phyloP scores from a whole-genome alignment of 768 basidiomycete genomes.

The Cystofilobasidium ferigula region DNA sequence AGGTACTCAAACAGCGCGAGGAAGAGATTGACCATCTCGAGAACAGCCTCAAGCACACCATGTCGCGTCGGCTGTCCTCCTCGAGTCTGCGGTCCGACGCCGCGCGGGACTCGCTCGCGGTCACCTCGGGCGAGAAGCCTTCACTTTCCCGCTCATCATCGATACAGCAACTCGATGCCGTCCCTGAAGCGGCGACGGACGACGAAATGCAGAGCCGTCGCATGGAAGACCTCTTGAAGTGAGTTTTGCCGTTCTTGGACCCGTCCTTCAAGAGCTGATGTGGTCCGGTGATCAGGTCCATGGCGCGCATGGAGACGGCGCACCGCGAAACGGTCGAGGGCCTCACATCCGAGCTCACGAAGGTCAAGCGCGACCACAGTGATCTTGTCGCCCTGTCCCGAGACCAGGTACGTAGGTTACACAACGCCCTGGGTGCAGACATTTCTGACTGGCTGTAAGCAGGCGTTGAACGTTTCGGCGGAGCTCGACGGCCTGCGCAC shows the following conservation, averaged over 20 bases:
- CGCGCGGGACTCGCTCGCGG: background rate
- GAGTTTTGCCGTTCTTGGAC: constrained; percentile 33
- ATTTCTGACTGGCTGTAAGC: no score
- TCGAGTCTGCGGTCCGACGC: constrained; percentile 15
- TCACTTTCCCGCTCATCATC: background rate
- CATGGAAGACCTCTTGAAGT: constrained; percentile 88
- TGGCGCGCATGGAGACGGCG: constrained; percentile 91
- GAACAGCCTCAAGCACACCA: constrained; percentile 41
- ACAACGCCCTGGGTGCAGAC: background rate
- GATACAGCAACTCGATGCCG: background rate
- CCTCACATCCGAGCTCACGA: constrained; percentile 54
- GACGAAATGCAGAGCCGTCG: constrained; percentile 55
- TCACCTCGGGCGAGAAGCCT: background rate
- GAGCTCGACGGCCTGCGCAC: constrained; percentile 53
- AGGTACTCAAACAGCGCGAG: constrained; percentile 76
- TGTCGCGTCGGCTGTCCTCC: constrained; percentile 1
- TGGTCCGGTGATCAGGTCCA: constrained; percentile 52
- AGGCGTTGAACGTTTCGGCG: constrained; percentile 78
- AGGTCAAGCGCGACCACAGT: constrained; percentile 61
- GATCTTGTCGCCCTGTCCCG: constrained; percentile 67
- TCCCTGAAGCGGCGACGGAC: background rate
- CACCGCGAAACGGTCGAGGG: constrained; percentile 70
- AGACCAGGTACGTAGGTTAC: constrained; percentile 55
- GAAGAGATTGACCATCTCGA: constrained; percentile 76
- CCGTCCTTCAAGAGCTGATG: constrained; percentile 3